phyloP scores from a whole-genome alignment of 2,329 filamentous ascomycete species.

The Fusarium sp. region DNA sequence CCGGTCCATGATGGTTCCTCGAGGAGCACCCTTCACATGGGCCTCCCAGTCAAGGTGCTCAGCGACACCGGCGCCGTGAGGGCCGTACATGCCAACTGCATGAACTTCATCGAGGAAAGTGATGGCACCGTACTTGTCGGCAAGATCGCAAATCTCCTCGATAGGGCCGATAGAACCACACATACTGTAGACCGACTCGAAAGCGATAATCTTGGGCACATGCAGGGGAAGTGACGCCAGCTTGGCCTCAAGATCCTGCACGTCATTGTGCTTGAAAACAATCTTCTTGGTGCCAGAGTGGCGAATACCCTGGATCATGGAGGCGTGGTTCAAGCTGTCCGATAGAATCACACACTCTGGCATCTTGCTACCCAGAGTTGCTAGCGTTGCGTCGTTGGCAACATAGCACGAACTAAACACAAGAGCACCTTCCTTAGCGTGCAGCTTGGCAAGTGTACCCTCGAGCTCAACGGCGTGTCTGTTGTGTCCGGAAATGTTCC shows the following conservation, averaged over 20 bases:
- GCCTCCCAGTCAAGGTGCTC: constrained; percentile 96
- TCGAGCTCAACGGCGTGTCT: constrained; percentile 90
- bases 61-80: constrained; percentile 92
- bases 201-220: constrained; percentile 96
- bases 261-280: constrained; percentile 98
- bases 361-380: constrained; percentile 95
- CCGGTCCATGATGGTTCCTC: constrained; percentile 92
- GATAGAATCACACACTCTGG: constrained; percentile 98
- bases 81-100: constrained; percentile 98
- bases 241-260: constrained; percentile 92
- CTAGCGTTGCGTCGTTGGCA: constrained; percentile 95
- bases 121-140: constrained; percentile 96
- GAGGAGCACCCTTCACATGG: constrained; percentile 77
- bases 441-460: constrained; percentile 82
- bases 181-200: constrained; percentile 99
- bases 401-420: constrained; percentile 99
- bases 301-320: constrained; percentile 99
- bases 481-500: constrained; percentile 99
- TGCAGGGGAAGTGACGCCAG: constrained; percentile 86
- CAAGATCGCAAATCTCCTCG: constrained; percentile 92
- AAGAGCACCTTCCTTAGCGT: constrained; percentile 89
- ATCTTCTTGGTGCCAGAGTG: constrained; percentile 97
- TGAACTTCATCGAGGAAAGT: constrained; percentile 99
- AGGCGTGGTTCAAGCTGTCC: constrained; percentile 96
- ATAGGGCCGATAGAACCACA: constrained; percentile 97